Evolutionary conservation across 2,329 filamentous ascomycete genomes (phyloP), one percentile per base, ranked within the genome.

Genomic region (Ophiostoma montium): DNA sequence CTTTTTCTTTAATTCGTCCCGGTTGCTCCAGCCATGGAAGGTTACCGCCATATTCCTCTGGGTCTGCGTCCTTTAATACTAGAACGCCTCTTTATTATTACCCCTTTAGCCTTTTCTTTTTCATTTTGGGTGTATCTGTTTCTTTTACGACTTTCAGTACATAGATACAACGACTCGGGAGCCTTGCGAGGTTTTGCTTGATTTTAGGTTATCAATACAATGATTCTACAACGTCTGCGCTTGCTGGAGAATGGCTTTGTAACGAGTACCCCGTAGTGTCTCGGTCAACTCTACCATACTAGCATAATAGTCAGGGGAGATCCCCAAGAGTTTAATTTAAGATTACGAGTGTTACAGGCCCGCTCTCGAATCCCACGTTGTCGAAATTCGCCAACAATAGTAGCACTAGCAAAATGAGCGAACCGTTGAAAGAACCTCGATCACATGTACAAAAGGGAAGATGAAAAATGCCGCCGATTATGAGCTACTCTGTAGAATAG

Each of bases 91-190:
- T 16, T 48, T 43, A 31, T 41, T 12, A 18, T 38, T 49, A 12
- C 33, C 30, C 33, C 35, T 46, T 41, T 41, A n/a, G 19, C 38
- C 36, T 42, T 38, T 44, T 32, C 19, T 15, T 35, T 36, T 21
- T n/a, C n/a, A n/a, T n/a, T 36, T 18, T 33, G 39, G 21, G 33
- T 45, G 21, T 49, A 18, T 43, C 32, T 16, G 16, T 43, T 48
- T 7, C 38, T 47, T 43, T 35, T 16, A 44, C 19, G 39, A 36
- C 31, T 36, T 35, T 35, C 21, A 31, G 39, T 30, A n/a, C n/a
- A 42, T 42, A 51, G 46, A 51, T 51, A 51, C 50, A 48, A 36
- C 31, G 41, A 51, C 44, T 47, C 47, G 44, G 46, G 39, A 42
- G 16, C 27, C 31, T 16, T 16, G 12, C 13, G 33, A 41, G 43